Conservation (phyloP, 805 yeast genomes). For the Suhomyces pyralidae region DNA sequence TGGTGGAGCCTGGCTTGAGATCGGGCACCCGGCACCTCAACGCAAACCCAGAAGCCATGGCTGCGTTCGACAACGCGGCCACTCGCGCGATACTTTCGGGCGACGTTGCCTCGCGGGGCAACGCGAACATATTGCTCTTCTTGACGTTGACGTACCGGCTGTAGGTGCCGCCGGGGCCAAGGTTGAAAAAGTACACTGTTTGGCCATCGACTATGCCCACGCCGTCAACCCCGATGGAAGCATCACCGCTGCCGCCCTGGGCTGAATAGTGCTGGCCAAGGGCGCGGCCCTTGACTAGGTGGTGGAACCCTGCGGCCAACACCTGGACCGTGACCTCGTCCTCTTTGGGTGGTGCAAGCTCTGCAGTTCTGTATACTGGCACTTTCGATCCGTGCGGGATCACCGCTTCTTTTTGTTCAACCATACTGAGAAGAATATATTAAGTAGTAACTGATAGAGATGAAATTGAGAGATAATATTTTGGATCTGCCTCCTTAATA, state of each 20-base stretch:
- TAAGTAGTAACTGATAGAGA: too few species aligned
- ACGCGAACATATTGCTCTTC: conserved; percentile 3
- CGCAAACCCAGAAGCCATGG: conserved; percentile 9
- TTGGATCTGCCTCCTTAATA: too few species aligned
- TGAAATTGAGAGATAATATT: too few species aligned
- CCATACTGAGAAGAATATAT: not conserved
- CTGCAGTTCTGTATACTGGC: conserved; percentile 4
- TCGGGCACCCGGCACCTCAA: conserved; percentile 6
- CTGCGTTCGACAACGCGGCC: conserved; percentile 10
- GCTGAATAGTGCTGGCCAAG: conserved; percentile 9
- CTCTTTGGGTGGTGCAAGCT: conserved; percentile 3
- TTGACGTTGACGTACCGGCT: conserved; percentile 7
- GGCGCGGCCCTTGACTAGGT: conserved; percentile 9
- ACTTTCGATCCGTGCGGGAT: conserved; percentile 1
- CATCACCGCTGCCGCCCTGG: not conserved
- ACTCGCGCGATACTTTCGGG: conserved; percentile 7
- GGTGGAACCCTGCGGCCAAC: conserved; percentile 9
- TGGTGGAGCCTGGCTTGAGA: conserved; percentile 5
- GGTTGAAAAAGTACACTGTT: conserved; percentile 7
- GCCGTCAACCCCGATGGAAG: conserved; percentile 10
- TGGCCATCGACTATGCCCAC: conserved; percentile 9
- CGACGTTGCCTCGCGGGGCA: conserved; percentile 4
- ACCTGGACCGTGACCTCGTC: conserved; percentile 11
- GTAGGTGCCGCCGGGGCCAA: conserved; percentile 6
- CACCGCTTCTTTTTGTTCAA: conserved; percentile 2